A percentile compares a stretch with the other conserved stretches of the same genome.
phyloP scores from a whole-genome alignment of 176 grass and related monocot species.

The Saccharum officinarum region DNA sequence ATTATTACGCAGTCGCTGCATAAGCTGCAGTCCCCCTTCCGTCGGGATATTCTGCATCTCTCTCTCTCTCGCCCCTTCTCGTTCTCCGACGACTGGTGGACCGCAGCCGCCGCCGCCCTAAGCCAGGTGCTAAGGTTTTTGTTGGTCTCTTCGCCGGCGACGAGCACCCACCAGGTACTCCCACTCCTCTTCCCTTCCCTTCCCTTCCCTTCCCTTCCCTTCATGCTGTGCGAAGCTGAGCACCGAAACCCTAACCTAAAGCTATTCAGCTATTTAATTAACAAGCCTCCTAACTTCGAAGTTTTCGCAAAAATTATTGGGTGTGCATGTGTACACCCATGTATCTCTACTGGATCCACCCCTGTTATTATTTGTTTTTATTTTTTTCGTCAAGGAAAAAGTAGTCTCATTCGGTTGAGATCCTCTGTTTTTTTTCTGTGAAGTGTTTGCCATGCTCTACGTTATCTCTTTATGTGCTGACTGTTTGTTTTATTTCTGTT shows the following conservation, averaged over 20 bases:
- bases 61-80: background rate
- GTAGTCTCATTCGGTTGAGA: background rate
- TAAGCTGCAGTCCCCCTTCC: background rate
- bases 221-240: background rate
- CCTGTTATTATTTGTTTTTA: background rate
- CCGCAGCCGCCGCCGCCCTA: background rate
- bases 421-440: background rate
- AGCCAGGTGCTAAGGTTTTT: background rate
- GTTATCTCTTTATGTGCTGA: background rate
- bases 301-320: background rate
- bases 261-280: background rate
- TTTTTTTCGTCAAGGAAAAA: background rate
- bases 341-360: background rate
- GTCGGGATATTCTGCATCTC: background rate
- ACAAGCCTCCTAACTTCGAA: background rate
- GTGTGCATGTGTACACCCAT: background rate
- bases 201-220: background rate
- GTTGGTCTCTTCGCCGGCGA: background rate
- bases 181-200: background rate
- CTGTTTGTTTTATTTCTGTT: background rate
- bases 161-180: background rate
- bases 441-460: background rate
- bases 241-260: background rate
- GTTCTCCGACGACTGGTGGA: background rate
- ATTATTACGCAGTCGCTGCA: no score